Evolutionary conservation across 371 early-diverging fungal genomes (phyloP), one percentile per base, ranked within the genome.

Genomic region (Lichtheimia hyalospora): DNA sequence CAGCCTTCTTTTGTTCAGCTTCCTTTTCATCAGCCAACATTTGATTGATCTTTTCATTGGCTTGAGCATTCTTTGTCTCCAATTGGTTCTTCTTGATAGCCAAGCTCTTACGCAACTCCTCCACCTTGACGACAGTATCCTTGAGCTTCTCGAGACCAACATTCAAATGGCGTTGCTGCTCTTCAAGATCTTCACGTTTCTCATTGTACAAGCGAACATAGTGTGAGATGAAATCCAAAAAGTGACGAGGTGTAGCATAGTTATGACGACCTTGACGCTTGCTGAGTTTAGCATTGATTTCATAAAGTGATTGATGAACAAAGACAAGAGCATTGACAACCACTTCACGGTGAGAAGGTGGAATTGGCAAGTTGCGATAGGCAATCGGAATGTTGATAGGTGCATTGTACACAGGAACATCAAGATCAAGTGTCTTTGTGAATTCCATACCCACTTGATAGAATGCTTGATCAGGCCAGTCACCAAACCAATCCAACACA

Each of bases 401-500:
- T 14, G 93, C 77, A 1, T 54, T 53, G 73, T 89, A 97, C 27
- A 68, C 77, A 3, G 84, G 84, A 5, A 85, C 68, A 62, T 97
- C 96, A 40, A 99, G 79, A 69, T 98, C 99, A 44, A 97, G 73
- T 7, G 87, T 83, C 49, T 86, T 82, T 7, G 98, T 97, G 67
- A 96, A 96, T 75, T 97, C 97, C 61, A 89, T 89, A 54, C 95
- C 98, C 15, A 99, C 98, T 77, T 98, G 98, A 83, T 89, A 96
- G 77, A 98, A 94, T 8, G 97, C 97, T 71, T 96, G 95, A 66
- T 95, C 93, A 7, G 94, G 90, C 98, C 98, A 98, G 70, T 98
- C 99, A 57, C 99, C 99, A 61, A 96, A 96, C 98, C 98, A 99
- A 75, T 99, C 96, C 20, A 99, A 79, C 40, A 99, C 99, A 82